Evolutionary conservation across 2,329 filamentous ascomycete species (phyloP).

Genomic region (Apiospora marii): DNA sequence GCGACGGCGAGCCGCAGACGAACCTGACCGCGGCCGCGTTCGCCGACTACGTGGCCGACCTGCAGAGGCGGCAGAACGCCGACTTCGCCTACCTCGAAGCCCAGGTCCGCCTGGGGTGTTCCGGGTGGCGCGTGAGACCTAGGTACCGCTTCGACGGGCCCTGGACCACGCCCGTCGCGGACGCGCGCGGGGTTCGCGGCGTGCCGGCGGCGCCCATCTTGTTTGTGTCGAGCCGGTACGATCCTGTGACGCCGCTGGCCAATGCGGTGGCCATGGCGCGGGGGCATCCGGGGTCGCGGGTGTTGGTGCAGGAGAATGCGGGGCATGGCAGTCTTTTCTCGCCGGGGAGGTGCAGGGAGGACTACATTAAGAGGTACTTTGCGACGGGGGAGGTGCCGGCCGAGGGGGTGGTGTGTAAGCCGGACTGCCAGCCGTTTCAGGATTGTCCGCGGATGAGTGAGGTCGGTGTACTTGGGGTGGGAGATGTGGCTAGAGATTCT

Average conservation of each 20-base stretch:
- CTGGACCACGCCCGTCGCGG: conserved; percentile 29
- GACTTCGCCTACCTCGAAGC: conserved; percentile 45
- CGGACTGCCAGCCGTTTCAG: conserved; percentile 33
- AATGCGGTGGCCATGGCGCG: conserved; percentile 41
- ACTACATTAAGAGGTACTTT: conserved; percentile 28
- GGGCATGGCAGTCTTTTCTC: conserved; percentile 30
- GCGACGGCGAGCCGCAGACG: conserved; percentile 43
- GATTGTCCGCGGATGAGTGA: conserved; percentile 29
- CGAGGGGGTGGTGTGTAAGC: conserved; percentile 28
- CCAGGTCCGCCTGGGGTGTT: conserved; percentile 48
- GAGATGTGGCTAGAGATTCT: neutral
- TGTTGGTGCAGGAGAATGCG: conserved; percentile 33
- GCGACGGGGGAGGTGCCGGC: conserved; percentile 29
- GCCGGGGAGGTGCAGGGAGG: conserved; percentile 29
- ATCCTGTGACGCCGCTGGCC: conserved; percentile 55
- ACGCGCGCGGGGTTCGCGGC: conserved; percentile 38
- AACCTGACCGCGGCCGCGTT: conserved; percentile 37
- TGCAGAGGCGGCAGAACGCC: conserved; percentile 40
- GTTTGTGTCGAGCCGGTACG: conserved; percentile 51
- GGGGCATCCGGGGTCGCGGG: conserved; percentile 30
- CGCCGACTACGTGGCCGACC: conserved; percentile 39
- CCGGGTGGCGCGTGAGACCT: conserved; percentile 46
- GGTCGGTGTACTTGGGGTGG: neutral
- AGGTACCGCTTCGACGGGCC: conserved; percentile 50
- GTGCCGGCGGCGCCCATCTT: conserved; percentile 52